phyloP scores from a whole-genome alignment of 768 basidiomycete genomes.

The Lepiota venenata region DNA sequence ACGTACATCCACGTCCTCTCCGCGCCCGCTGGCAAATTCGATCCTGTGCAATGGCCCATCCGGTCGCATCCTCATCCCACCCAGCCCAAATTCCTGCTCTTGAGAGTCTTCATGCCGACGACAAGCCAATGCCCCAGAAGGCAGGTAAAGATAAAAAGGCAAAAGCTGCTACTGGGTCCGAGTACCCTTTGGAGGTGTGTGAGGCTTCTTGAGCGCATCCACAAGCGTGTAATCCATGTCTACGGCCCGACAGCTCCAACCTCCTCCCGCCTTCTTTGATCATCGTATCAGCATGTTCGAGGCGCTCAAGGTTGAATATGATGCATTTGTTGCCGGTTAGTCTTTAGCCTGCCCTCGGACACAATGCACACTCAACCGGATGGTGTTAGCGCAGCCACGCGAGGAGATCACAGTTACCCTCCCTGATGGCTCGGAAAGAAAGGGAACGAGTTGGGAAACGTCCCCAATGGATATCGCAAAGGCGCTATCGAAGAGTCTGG shows the following conservation, averaged over 20 bases:
- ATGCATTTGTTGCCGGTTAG: slow-evolving; percentile 73
- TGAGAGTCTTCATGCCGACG: slow-evolving; percentile 36
- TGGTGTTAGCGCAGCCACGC: slow-evolving; percentile 64
- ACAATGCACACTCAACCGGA: slow-evolving; percentile 3
- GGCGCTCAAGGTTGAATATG: slow-evolving; percentile 78
- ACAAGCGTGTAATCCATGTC: neutral
- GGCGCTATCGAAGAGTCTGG: slow-evolving; percentile 79
- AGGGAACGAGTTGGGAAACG: slow-evolving; percentile 92
- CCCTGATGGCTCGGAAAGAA: slow-evolving; percentile 80
- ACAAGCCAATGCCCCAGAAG: slow-evolving; percentile 22
- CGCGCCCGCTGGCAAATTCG: slow-evolving; percentile 17
- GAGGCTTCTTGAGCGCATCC: neutral
- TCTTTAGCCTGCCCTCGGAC: slow-evolving; percentile 2
- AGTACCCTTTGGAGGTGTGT: slow-evolving; percentile 63
- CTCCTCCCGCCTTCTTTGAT: slow-evolving; percentile 83
- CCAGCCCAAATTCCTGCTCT: slow-evolving; percentile 45
- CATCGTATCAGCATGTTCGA: slow-evolving; percentile 90
- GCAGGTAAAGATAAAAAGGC: slow-evolving; percentile 43
- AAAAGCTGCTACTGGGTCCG: slow-evolving; percentile 35
- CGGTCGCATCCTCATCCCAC: slow-evolving; percentile 52
- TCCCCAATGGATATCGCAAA: slow-evolving; percentile 90
- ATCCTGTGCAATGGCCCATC: slow-evolving; percentile 48
- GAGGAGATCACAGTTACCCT: slow-evolving; percentile 82
- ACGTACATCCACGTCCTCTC: slow-evolving; percentile 21
- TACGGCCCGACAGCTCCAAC: slow-evolving; percentile 55